Conservation (phyloP, 2,329 filamentous ascomycete genomes). For the Sclerotiophoma versabilis region DNA sequence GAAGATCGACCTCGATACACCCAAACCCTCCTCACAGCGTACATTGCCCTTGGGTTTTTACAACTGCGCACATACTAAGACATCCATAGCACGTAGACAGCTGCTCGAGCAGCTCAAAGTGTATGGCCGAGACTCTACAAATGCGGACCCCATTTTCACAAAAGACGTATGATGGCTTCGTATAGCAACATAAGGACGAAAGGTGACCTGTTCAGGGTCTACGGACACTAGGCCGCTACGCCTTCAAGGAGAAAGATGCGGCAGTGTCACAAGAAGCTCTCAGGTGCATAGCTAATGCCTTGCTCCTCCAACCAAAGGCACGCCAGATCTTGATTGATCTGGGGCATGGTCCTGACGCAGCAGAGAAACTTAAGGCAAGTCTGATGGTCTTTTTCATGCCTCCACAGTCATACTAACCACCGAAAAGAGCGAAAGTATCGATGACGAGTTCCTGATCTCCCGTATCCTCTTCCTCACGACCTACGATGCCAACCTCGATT, state of each 20-base stretch:
- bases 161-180: slow-evolving; percentile 63
- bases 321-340: slow-evolving; percentile 77
- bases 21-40: slow-evolving; percentile 67
- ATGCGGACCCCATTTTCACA: slow-evolving; percentile 86
- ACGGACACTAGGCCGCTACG: slow-evolving; percentile 72
- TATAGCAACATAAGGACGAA: neutral
- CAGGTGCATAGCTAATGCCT: slow-evolving; percentile 83
- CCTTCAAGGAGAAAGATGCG: slow-evolving; percentile 70
- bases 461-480: slow-evolving; percentile 82
- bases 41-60: slow-evolving; percentile 33
- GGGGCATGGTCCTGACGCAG: slow-evolving; percentile 71
- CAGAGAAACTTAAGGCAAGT: slow-evolving; percentile 69
- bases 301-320: slow-evolving; percentile 72
- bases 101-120: slow-evolving; percentile 73
- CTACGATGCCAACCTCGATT: slow-evolving; percentile 74
- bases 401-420: slow-evolving; percentile 2
- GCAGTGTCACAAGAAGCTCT: slow-evolving; percentile 74
- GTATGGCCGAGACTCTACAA: slow-evolving; percentile 72
- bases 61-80: neutral
- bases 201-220: slow-evolving; percentile 67
- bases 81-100: slow-evolving; percentile 65
- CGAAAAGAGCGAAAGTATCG: slow-evolving; percentile 68
- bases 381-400: neutral
- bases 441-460: slow-evolving; percentile 87
- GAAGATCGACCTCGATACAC: slow-evolving; percentile 66